phyloP scores from a whole-genome alignment of 1,284 basidiomycete genomes.

The Vanrija pseudolonga region DNA sequence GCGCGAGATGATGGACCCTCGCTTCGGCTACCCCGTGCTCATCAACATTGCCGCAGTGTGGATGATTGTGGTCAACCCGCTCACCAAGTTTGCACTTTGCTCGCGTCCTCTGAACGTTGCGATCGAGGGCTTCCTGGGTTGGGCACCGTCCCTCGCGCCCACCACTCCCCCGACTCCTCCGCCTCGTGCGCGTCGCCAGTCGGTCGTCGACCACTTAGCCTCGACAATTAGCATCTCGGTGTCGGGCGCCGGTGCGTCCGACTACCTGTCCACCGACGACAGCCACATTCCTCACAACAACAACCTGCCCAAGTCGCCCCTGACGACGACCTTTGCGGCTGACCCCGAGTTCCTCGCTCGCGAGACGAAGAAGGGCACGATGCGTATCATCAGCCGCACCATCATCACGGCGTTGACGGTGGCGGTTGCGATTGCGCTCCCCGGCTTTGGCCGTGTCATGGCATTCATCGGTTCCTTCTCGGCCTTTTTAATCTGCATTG shows the following conservation, averaged over 20 bases:
- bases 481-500: constrained; percentile 76
- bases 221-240: constrained; percentile 9
- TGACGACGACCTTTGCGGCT: not conserved
- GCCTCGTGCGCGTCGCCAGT: not conserved
- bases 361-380: constrained; percentile 19
- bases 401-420: constrained; percentile 35
- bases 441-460: constrained; percentile 68
- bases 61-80: constrained; percentile 82
- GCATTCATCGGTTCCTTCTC: constrained; percentile 83
- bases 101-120: constrained; percentile 82
- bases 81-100: constrained; percentile 84
- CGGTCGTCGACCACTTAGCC: constrained; percentile 1
- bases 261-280: constrained; percentile 10
- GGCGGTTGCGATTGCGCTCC: constrained; percentile 35
- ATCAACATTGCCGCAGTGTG: constrained; percentile 78
- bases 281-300: no score
- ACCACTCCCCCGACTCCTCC: constrained; percentile 4
- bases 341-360: not conserved
- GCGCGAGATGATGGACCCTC: constrained; percentile 69
- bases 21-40: constrained; percentile 64
- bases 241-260: constrained; percentile 8
- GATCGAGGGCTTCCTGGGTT: constrained; percentile 62
- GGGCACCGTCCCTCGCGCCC: constrained; percentile 53
- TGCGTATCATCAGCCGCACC: constrained; percentile 33
- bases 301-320: constrained; percentile 5